Conservation (phyloP, 805 yeast species). For the Clavispora fructus region DNA sequence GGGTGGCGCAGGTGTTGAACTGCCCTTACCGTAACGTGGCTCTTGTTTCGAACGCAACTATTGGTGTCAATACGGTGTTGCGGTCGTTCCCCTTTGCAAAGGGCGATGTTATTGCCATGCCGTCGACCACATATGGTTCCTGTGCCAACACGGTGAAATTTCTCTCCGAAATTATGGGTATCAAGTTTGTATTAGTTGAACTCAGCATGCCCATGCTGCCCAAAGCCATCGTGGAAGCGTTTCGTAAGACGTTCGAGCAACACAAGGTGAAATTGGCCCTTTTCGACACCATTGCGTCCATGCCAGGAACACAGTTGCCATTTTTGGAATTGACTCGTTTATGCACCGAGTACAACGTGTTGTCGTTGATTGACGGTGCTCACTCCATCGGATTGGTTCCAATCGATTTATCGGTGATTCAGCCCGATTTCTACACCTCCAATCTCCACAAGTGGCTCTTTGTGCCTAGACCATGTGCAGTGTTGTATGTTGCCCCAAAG, state of each 20-base stretch:
- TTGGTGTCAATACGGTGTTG: conserved; percentile 53
- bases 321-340: conserved; percentile 41
- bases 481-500: conserved; percentile 50
- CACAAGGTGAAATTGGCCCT: conserved; percentile 37
- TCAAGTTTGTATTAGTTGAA: conserved; percentile 17
- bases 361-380: conserved; percentile 68
- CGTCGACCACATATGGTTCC: conserved; percentile 49
- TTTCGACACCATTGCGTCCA: conserved; percentile 55
- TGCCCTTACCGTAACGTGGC: conserved; percentile 47
- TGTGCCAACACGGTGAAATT: conserved; percentile 49
- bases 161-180: conserved; percentile 25
- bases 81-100: conserved; percentile 47
- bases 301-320: conserved; percentile 62
- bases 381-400: conserved; percentile 58
- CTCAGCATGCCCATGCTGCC: conserved; percentile 14
- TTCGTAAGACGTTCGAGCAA: conserved; percentile 17
- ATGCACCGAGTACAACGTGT: conserved; percentile 41
- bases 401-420: conserved; percentile 30
- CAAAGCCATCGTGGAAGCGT: conserved; percentile 19
- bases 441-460: conserved; percentile 70
- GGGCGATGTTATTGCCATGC: conserved; percentile 48
- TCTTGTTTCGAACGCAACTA: conserved; percentile 54
- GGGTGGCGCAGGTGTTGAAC: conserved; percentile 38
- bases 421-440: conserved; percentile 57
- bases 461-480: conserved; percentile 54